phyloP scores from a whole-genome alignment of 495 filamentous ascomycete species.

The Aspergillus panamensis region DNA sequence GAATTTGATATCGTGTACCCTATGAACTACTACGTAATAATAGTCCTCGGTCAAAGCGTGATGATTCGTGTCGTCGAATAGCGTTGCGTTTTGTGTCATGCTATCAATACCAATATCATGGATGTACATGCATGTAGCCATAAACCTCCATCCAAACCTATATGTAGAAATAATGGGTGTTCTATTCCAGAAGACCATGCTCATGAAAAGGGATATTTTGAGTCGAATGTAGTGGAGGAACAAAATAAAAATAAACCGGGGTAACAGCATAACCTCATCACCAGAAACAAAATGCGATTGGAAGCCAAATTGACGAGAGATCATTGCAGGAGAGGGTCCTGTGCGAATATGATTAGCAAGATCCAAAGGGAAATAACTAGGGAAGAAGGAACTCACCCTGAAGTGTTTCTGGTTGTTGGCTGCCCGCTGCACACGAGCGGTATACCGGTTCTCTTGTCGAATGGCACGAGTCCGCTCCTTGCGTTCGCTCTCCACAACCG shows the following conservation, averaged over 20 bases:
- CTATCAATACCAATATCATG: background rate
- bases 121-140: background rate
- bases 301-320: conserved; percentile 4
- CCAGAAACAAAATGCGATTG: conserved; percentile 5
- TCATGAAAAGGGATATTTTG: too few relatives aligned
- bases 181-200: too few relatives aligned
- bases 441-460: conserved; percentile 54
- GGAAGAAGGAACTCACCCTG: conserved; percentile 47
- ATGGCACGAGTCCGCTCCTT: conserved; percentile 60
- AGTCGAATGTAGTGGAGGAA: too few relatives aligned
- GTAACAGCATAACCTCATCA: conserved; percentile 12
- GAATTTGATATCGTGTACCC: too few relatives aligned
- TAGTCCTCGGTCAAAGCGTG: too few relatives aligned
- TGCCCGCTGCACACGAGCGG: conserved; percentile 60
- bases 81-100: background rate
- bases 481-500: conserved; percentile 61
- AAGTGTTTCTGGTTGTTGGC: conserved; percentile 75
- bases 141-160: background rate
- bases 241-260: background rate
- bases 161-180: too few relatives aligned
- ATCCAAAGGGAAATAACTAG: background rate
- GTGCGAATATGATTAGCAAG: conserved; percentile 19
- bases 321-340: conserved; percentile 49
- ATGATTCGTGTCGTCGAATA: too few relatives aligned
- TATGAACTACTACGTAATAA: too few relatives aligned